Evolutionary conservation across 768 basidiomycete genomes (phyloP).

Genomic region (Kwoniella mangroviensis): DNA sequence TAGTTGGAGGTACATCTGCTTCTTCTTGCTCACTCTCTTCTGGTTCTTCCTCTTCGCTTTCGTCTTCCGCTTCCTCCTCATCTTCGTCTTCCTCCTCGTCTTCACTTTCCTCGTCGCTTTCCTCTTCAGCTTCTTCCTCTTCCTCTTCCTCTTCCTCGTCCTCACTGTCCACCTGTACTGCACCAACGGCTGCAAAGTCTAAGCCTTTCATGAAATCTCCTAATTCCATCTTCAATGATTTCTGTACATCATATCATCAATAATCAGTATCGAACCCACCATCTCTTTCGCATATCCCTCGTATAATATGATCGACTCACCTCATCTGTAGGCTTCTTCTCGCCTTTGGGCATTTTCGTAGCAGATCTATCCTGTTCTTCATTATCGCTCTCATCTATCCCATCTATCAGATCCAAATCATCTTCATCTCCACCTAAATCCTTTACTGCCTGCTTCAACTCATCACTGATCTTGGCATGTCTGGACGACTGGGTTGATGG

Average conservation of each 20-base stretch:
- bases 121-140: conserved; percentile 59
- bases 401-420: conserved; percentile 51
- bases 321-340: conserved; percentile 28
- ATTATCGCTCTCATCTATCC: conserved; percentile 50
- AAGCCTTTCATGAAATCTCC: conserved; percentile 56
- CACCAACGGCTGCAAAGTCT: conserved; percentile 42
- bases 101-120: conserved; percentile 58
- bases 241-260: conserved; percentile 31
- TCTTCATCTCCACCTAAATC: conserved; percentile 57
- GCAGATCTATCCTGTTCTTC: conserved; percentile 20
- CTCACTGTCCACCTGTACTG: conserved; percentile 27
- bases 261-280: background rate
- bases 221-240: conserved; percentile 48
- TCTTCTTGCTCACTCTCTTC: conserved; percentile 36
- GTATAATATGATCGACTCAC: conserved; percentile 15
- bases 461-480: conserved; percentile 33
- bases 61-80: conserved; percentile 39
- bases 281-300: background rate
- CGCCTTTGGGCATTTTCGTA: conserved; percentile 16
- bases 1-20: conserved; percentile 29
- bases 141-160: conserved; percentile 56
- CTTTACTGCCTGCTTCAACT: conserved; percentile 48
- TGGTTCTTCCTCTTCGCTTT: conserved; percentile 40
- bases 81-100: conserved; percentile 44
- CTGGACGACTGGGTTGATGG: conserved; percentile 6